A percentile compares a stretch with the other conserved stretches of the same genome.
Evolutionary conservation across 768 basidiomycete species (phyloP).

Genomic region (Termitomyces eurrhizus): DNA sequence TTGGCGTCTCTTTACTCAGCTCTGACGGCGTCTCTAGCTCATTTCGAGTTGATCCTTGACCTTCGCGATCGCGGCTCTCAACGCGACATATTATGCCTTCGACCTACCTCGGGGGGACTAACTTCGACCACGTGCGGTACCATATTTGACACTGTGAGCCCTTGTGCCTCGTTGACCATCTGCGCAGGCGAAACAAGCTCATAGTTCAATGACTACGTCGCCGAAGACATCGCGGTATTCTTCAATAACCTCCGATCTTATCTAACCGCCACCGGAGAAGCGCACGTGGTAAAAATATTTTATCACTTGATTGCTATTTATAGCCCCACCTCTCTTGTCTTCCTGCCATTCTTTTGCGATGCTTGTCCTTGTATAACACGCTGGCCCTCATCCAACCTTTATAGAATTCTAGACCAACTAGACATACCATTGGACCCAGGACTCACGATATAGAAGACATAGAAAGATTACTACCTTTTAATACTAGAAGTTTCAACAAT

Average conservation of each 20-base stretch:
- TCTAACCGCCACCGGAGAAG: not conserved
- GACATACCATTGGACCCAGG: slow-evolving; percentile 3
- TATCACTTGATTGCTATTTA: slow-evolving; percentile 7
- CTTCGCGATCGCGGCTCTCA: slow-evolving; percentile 45
- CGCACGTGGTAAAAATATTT: slow-evolving; percentile 17
- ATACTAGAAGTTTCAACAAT: slow-evolving; percentile 1
- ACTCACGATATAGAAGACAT: slow-evolving; percentile 11
- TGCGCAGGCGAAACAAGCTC: slow-evolving; percentile 38
- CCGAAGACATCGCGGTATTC: slow-evolving; percentile 20
- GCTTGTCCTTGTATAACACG: slow-evolving; percentile 49
- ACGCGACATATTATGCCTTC: slow-evolving; percentile 44
- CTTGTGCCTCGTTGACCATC: slow-evolving; percentile 10
- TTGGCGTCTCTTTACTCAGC: slow-evolving; percentile 52
- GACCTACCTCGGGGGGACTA: slow-evolving; percentile 17
- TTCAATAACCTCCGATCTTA: slow-evolving; percentile 6
- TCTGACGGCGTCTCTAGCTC: slow-evolving; percentile 73
- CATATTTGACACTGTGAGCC: slow-evolving; percentile 18
- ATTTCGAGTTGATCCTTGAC: slow-evolving; percentile 57
- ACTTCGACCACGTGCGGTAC: slow-evolving; percentile 18
- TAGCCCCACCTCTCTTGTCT: not conserved
- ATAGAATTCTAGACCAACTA: slow-evolving; percentile 10
- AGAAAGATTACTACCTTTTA: slow-evolving; percentile 11
- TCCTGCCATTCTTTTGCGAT: slow-evolving; percentile 25
- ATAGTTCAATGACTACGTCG: slow-evolving; percentile 33
- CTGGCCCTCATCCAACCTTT: slow-evolving; percentile 30